Evolutionary conservation across 768 basidiomycete genomes (phyloP), one percentile per base, ranked within the genome.

Genomic region (Butyriboletus loyo): DNA sequence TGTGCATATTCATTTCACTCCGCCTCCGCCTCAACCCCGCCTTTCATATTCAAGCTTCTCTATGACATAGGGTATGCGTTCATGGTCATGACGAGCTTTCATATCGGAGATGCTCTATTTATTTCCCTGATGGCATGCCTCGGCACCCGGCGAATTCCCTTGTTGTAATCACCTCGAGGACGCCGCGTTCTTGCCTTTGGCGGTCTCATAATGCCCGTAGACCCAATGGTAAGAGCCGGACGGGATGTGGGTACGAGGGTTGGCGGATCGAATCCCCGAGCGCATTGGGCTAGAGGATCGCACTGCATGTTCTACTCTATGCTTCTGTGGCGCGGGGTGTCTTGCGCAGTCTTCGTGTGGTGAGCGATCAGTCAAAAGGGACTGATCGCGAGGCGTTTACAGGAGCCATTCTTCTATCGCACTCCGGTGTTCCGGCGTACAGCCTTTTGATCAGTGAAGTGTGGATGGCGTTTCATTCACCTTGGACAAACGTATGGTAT

Each of bases 111-210:
- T 30, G 44, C 48, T 30, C 54, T 24, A 14, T 24, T 49, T 48
- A 46, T 51, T 50, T 51, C 38, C 49, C 38, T 52, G 46, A 56
- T 32, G 51, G 1, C 59, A 42, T 50, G 34, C 15, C 19, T 28
- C 56, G 56, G 54, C 40, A 34, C n/a, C 24, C 46, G 46, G 45
- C 17, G 51, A 56, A 50, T 35, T 40, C 52, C 31, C 49, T 61
- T 19, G 45, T 40, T 66, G 56, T 67, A 66, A 67, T 67, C 64
- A 68, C 63, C 65, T 68, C 56, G 61, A 58, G 66, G 63, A 56
- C 5, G 15, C 59, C 61, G 61, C 66, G 48, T 66, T 61, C 59
- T 36, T 55, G 39, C 52, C 50, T 47, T 42, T 52, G 27, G 39
- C 24, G 42, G 27, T 30, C 46, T 45, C 22, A 31, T 44, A 30